Evolutionary conservation across 225 moss, liverwort and hornwort species (phyloP), one percentile per base, ranked within the genome.

Genomic region (Lunularia cruciata): DNA sequence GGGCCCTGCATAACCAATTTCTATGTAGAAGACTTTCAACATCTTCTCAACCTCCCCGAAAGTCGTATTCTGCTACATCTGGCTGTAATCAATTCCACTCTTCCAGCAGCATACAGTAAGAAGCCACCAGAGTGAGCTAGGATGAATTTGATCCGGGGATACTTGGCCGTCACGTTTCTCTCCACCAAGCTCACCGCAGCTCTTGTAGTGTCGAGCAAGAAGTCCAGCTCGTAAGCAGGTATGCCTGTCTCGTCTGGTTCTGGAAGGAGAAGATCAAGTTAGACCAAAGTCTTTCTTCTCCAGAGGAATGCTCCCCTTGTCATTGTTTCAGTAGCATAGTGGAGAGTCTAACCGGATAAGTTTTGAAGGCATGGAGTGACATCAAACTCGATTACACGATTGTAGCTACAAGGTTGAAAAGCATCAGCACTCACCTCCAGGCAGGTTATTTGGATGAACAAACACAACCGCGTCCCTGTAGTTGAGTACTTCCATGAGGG

Each of bases 151-250:
- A 72, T 49, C 19, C 52, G 34, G 8, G 72, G 61, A 32, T 61
- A 72, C 30, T 48, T 47, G 5, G 12, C 5, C 0, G 62, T 61
- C 26, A 72, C 49, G 25, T 63, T 63, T 37, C 14, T 47, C 26
- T 26, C 13, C 0, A 72, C 61, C 47, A 72, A 18, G 25, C 52
- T 72, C 8, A 34, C 19, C 8, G 71, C 71, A 60, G 71, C 71
- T 60, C 72, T 47, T 22, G 62, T 47, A 6, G 72, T 72, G 47
- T 72, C 60, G 5, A 72, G 49, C 46, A 72, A 25, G 48, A 61
- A 72, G 35, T 72, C 71, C 9, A 60, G 8, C 2, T 35, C 48
- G 16, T 10, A 60, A 32, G 71, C 2, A 19, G 72, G 60, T 3
- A 71, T 1, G 35, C 62, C 62, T 15, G n/a, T 0, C 56, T 57